Conservation (phyloP, 305 asterid genomes). For the Nicotiana rustica region DNA sequence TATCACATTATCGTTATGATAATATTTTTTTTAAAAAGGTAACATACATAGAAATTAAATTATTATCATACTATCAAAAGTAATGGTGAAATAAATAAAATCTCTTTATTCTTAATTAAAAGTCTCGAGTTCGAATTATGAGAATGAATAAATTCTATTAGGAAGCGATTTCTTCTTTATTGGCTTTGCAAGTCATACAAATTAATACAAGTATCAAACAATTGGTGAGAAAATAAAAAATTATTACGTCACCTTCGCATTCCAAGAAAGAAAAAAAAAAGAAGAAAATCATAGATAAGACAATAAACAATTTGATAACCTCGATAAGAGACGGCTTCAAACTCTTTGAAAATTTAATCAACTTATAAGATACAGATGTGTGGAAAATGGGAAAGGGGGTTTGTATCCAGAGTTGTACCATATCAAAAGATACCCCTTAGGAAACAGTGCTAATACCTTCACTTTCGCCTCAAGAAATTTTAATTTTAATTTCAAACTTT, state of each 20-base stretch:
- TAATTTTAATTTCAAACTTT: constrained; percentile 18
- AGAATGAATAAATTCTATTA: no score
- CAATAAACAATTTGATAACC: background rate
- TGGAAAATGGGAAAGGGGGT: constrained; percentile 34
- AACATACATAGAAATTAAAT: no score
- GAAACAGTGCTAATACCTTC: constrained; percentile 36
- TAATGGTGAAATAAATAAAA: no score
- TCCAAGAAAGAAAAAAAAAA: background rate
- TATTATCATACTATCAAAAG: no score
- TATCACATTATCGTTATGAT: constrained; percentile 1
- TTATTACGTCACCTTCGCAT: background rate
- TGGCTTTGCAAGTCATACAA: no score
- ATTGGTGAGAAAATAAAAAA: no score
- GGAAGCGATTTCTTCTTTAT: no score
- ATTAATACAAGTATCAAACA: background rate
- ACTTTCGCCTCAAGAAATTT: constrained; percentile 48
- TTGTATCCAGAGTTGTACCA: constrained; percentile 15
- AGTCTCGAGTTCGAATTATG: no score
- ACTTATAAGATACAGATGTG: constrained; percentile 5
- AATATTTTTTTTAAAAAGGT: no score
- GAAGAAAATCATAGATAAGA: background rate
- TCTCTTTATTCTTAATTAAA: no score
- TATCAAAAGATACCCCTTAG: constrained; percentile 31
- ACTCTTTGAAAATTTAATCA: constrained; percentile 20
- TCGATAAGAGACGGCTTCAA: background rate